A percentile compares a stretch with the other conserved stretches of the same genome.
These are phyloP conservation scores for Cordyceps tenuipes DNA, from an alignment of 2,329 filamentous ascomycete species.

Conservation along the genomic window DNA sequence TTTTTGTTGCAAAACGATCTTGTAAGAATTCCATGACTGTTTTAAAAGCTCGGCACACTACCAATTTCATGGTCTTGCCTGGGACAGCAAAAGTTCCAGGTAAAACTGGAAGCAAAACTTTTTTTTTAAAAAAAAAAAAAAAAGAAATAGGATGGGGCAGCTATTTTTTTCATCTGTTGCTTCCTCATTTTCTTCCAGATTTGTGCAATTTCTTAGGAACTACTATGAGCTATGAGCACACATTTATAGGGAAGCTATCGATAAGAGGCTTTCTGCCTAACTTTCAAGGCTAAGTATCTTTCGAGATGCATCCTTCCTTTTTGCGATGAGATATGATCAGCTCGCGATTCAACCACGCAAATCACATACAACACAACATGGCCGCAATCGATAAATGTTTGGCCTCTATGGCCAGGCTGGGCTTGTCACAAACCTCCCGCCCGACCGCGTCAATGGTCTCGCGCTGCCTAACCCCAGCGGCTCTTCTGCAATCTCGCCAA, in stretches of 20 bases:
- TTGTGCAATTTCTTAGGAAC: no score
- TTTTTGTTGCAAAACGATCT: no score
- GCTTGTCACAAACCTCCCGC: slow-evolving; percentile 33
- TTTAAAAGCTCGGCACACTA: no score
- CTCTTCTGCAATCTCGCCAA: slow-evolving; percentile 34
- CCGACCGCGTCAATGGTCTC: slow-evolving; percentile 38
- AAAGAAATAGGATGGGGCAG: no score
- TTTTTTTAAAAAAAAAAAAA: no score
- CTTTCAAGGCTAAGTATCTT: slow-evolving; percentile 17
- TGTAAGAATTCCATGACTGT: no score
- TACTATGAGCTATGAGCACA: no score
- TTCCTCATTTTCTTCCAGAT: no score
- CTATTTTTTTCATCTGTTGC: no score
- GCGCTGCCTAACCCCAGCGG: slow-evolving; percentile 39
- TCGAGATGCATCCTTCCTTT: slow-evolving; percentile 8
- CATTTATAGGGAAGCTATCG: not conserved
- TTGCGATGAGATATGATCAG: slow-evolving; percentile 12
- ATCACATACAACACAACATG: slow-evolving; percentile 28
- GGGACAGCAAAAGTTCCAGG: no score
- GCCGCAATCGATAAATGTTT: slow-evolving; percentile 44
- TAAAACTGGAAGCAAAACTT: no score
- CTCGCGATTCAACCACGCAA: not conserved
- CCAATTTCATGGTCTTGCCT: no score
- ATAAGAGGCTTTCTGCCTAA: slow-evolving; percentile 18
- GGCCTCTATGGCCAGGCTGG: slow-evolving; percentile 45